Base-by-base conservation (phyloP, 192 early-diverging fungal genomes). In the Spizellomyces sp. region DNA sequence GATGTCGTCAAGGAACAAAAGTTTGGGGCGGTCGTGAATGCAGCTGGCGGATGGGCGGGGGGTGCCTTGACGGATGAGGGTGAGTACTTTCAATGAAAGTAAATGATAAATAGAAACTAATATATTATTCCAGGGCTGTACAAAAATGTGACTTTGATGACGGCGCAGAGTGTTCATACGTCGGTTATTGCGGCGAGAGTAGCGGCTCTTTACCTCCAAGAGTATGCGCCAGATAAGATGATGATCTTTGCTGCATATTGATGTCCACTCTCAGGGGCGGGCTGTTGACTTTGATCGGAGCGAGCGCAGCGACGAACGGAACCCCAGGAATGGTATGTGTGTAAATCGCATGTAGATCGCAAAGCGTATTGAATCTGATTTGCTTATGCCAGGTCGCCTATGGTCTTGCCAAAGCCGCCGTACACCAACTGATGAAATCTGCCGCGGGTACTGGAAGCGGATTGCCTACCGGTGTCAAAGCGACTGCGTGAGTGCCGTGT, bases 11-110 rank as follows among this genome's bases (percentile, higher is more conserved):
- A 5, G 74, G 42, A 61, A 14, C 12, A 19, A 42, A 91, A 93
- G 70, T 78, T 91, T 9, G 90, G 92, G 64, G 95, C 92, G 3
- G 83, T 99, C 56, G 73, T 99, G 41, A 96, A 93, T 73, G 94
- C 94, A 12, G 96, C 96, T 45, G 96, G 96, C 60, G 96, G 96
- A 6, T 99, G 95, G 94, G 92, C 90, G 54, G 95, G 94, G 44
- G 96, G 96, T 14, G 93, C 93, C 70, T 87, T 93, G 27, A 83
- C 80, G 15, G 87, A 87, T 73, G 70, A 77, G 44, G 84, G 86
- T 86, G 74, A 46, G 9, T 7, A 48, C 14, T 8, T 50, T 0
- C 27, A 2, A 48, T 41, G 46, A 56, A 27, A 36, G 15, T 55
- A 36, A 36, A 3, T 3, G 27, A 36, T 36, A 36, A 36, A 2